Evolutionary conservation across 2,329 filamentous ascomycete genomes (phyloP).

Genomic region (Aspergillus pseudotamarii): DNA sequence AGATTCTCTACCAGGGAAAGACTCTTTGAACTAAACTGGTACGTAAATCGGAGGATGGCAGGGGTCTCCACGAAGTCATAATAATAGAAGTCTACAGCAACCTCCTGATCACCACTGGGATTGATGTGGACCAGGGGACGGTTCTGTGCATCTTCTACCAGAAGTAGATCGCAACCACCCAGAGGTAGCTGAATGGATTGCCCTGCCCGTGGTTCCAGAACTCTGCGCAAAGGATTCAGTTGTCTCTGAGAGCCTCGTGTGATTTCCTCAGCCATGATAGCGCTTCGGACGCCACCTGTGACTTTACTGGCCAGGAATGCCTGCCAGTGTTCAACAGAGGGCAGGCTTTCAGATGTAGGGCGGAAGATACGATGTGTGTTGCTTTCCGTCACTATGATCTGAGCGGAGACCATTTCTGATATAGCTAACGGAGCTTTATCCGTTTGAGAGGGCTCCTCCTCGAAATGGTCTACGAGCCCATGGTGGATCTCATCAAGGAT

Average conservation of each 20-base stretch:
- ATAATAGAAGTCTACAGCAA: background rate
- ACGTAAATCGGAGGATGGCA: background rate
- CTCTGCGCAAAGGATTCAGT: slow-evolving; percentile 16
- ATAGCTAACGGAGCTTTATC: slow-evolving; percentile 61
- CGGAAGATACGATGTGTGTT: background rate
- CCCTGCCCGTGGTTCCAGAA: slow-evolving; percentile 1
- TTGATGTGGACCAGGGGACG: background rate
- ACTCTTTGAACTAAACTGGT: background rate
- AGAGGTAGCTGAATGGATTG: background rate
- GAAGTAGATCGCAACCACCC: background rate
- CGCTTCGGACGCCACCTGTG: background rate
- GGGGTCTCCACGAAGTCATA: background rate
- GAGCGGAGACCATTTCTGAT: background rate
- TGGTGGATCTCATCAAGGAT: slow-evolving; percentile 68
- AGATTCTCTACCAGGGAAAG: background rate
- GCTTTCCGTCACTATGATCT: background rate
- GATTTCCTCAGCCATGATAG: background rate
- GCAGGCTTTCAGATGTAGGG: background rate
- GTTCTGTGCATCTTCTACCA: slow-evolving; percentile 52
- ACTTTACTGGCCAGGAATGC: background rate
- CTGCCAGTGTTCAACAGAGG: background rate
- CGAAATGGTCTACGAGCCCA: background rate
- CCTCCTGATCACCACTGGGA: background rate
- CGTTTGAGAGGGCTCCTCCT: background rate
- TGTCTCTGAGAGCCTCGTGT: slow-evolving; percentile 5